Evolutionary conservation across 2,329 filamentous ascomycete species (phyloP), one percentile per base, ranked within the genome.

Genomic region (Thelonectria olida): DNA sequence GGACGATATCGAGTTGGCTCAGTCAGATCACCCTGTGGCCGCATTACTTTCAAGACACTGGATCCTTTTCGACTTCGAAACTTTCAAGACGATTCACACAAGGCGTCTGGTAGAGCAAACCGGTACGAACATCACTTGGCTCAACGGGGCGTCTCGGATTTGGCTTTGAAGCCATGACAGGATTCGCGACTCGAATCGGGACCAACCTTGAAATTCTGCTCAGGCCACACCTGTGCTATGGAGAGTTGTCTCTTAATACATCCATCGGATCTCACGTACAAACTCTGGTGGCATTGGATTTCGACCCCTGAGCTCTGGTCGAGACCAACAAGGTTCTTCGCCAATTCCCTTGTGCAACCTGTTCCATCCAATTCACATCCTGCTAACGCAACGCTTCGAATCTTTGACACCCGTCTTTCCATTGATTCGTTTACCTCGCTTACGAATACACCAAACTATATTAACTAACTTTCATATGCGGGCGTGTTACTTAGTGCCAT

Each of bases 401-500:
- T 54, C 15, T 20, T 47, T 4, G 13, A 6, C 41, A 44, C 6
- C 12, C 7, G 13, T 7, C 66, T 62, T 60, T 31, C 52, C 39
- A 15, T 53, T 27, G 31, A 34, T 34, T 34, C 31, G 28, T 63
- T 25, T 19, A 58, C 57, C 15, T 65, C 49, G 12, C 47, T 28
- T 10, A 19, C 22, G n/a, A 41, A n/a, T n/a, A n/a, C n/a, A n/a
- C 22, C 20, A 25, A 25, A 28, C 5, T 8, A 27, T 27, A n/a
- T n/a, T n/a, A 17, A 47, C 7, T 31, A 25, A 48, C 25, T n/a
- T 31, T 48, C 15, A 48, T 31, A 34, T 48, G 45, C 27, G 45
- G 27, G 45, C 45, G 27, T 34, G 27, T 15, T 28, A 28, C 13
- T 20, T 34, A 20, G 27, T 22, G n/a, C 8, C 15, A 25, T 48